Conservation (phyloP, 1,284 basidiomycete species). For the Trichosporon ovoides region DNA sequence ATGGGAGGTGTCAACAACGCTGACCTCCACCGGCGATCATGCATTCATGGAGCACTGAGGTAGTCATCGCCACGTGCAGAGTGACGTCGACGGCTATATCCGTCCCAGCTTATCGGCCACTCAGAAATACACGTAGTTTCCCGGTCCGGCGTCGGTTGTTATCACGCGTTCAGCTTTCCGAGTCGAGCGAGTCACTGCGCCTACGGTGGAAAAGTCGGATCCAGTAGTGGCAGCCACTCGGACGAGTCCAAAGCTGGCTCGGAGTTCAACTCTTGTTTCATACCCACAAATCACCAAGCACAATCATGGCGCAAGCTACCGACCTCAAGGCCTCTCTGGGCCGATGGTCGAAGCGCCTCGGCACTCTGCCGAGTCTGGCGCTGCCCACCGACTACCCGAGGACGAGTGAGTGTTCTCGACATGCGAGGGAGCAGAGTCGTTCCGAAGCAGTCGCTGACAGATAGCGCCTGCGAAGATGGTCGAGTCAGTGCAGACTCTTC, state of each 20-base stretch:
- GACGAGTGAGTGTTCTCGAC: conserved; percentile 55
- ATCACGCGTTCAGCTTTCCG: too few species aligned
- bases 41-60: too few species aligned
- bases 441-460: conserved; percentile 13
- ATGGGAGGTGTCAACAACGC: background rate
- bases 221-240: conserved; percentile 1
- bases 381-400: conserved; percentile 96
- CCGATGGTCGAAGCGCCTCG: conserved; percentile 50
- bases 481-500: conserved; percentile 66
- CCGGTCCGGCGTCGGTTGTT: too few species aligned
- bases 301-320: conserved; percentile 8
- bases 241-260: too few species aligned
- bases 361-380: conserved; percentile 76
- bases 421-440: too few species aligned
- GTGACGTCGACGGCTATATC: too few species aligned
- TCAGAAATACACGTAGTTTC: too few species aligned
- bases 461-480: conserved; percentile 63
- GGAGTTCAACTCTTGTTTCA: background rate
- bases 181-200: too few species aligned
- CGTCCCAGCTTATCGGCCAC: too few species aligned
- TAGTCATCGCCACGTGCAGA: too few species aligned
- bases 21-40: background rate
- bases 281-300: background rate
- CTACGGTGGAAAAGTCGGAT: too few species aligned
- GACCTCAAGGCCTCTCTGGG: conserved; percentile 33